Evolutionary conservation across 768 basidiomycete genomes (phyloP), one percentile per base, ranked within the genome.

Genomic region (Trametes elegans): DNA sequence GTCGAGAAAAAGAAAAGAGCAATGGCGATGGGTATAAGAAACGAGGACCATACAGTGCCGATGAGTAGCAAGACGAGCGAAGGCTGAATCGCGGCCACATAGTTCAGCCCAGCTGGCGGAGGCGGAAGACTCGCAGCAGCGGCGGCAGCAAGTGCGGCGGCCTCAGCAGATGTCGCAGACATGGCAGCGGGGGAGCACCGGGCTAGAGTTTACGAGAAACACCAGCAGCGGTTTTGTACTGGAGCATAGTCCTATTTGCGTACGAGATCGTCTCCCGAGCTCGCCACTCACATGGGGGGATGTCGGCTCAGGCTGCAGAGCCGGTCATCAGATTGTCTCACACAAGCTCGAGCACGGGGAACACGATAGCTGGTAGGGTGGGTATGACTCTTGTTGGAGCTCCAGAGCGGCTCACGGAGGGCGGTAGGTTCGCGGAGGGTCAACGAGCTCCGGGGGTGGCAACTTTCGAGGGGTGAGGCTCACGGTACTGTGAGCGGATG

Each of bases 1-100:
- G 62, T 66, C 9, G 67, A 69, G 47, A 68, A 66, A n/a, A 58
- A 62, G 32, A 67, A 57, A 7, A 69, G 57, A 7, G 58, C 53
- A 23, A 66, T 28, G 2, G 27, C n/a, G 34, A 45, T 31, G 19
- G 55, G 55, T 24, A 56, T 7, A 21, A 56, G 55, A 18, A 49
- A 43, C 1, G 55, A 26, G 3, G 55, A 42, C 14, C 31, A 45
- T 5, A 49, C 27, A 2, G 48, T 50, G 34, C 48, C 48, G 26
- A 56, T 35, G 28, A 56, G 41, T 13, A 56, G 41, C 23, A 56
- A 26, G 24, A 49, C 45, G 29, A 56, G 31, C 24, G 55, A 56
- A 5, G 55, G 49, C 21, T 34, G 16, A 24, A 55, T 41, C 39
- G 42, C 42, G 6, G 42, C 31, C 24, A 38, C 29, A 24, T 51